Base-by-base conservation (phyloP, 768 basidiomycete species). In the Phlebiopsis gigantea region DNA sequence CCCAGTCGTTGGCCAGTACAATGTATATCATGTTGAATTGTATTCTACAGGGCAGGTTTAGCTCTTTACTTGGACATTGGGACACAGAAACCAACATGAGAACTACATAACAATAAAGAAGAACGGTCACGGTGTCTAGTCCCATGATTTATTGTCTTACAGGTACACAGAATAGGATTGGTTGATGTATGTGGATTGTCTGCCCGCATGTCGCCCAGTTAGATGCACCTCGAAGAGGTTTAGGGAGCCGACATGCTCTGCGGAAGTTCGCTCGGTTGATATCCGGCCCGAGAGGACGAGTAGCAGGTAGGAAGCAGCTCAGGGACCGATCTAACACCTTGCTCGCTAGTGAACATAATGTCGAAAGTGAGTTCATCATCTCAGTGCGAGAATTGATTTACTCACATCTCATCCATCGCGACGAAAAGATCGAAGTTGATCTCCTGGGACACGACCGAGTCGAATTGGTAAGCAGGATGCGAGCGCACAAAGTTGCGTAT, bases 351-450 rank as follows among this genome's bases (percentile, higher is more conserved):
- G 41, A 39, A 49, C 30, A 53, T 15, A 8, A 21, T 6, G 45
- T 46, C 45, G 26, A 4, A 15, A 46, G 52, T 44, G 14, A 31
- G 34, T 30, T 39, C 52, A n/a, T n/a, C n/a, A n/a, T n/a, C n/a
- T n/a, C n/a, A n/a, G n/a, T n/a, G n/a, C n/a, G n/a, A n/a, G n/a
- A n/a, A n/a, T n/a, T n/a, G n/a, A n/a, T n/a, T 5, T 8, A 79
- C 93, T 69, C 71, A 97, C 91, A 98, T 88, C 69, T 93, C 89
- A 67, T 98, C 95, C 5, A 97, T 73, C 1, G 92, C 90, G 45
- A 84, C 78, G 67, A 97, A 77, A 25, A 99, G 79, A 72, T 99
- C 97, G 67, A 95, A 97, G 66, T 94, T 97, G 66, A 98, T 93
- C 71, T 89, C 85, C 65, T 91, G 81, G 50, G 79, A 88, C 19